Conservation (phyloP, 306 rosid species). For the Alnus glutinosa region DNA sequence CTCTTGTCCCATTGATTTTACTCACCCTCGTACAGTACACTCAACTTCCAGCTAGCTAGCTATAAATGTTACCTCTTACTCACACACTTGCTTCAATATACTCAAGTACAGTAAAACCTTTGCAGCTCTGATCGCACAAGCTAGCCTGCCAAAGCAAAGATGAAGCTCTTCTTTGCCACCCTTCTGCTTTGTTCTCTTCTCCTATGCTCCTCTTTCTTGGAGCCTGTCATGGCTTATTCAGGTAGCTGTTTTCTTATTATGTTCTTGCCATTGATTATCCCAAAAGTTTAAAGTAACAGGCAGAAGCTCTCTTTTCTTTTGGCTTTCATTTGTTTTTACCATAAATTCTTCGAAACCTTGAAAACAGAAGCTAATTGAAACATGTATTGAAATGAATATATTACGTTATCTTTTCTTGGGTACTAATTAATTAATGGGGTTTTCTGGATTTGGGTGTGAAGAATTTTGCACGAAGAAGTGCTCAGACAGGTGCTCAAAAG, state of each 20-base stretch:
- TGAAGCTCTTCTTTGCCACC: constrained; percentile 44
- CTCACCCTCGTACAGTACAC: not conserved
- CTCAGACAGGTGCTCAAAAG: constrained; percentile 47
- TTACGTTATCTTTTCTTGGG: not conserved
- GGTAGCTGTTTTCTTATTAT: not conserved
- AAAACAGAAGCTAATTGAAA: too few species aligned
- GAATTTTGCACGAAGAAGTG: constrained; percentile 55
- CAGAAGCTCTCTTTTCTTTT: too few species aligned
- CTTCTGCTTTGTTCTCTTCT: constrained; percentile 51
- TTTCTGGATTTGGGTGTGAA: not conserved
- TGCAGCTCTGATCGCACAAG: not conserved
- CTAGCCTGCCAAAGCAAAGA: constrained; percentile 11
- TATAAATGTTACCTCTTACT: constrained; percentile 1
- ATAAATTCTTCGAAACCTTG: too few species aligned
- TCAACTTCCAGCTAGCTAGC: not conserved
- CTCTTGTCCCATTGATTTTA: not conserved
- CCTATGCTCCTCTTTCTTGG: constrained; percentile 43
- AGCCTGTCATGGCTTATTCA: constrained; percentile 31
- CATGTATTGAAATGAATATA: too few species aligned
- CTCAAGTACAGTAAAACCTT: too few species aligned
- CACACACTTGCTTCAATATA: constrained; percentile 4
- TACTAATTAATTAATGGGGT: not conserved
- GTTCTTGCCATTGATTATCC: too few species aligned
- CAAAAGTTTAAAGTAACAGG: too few species aligned
- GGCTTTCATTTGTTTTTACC: too few species aligned